Base-by-base conservation (phyloP, 345 rosid genomes). In the Rhizophora apiculata region DNA sequence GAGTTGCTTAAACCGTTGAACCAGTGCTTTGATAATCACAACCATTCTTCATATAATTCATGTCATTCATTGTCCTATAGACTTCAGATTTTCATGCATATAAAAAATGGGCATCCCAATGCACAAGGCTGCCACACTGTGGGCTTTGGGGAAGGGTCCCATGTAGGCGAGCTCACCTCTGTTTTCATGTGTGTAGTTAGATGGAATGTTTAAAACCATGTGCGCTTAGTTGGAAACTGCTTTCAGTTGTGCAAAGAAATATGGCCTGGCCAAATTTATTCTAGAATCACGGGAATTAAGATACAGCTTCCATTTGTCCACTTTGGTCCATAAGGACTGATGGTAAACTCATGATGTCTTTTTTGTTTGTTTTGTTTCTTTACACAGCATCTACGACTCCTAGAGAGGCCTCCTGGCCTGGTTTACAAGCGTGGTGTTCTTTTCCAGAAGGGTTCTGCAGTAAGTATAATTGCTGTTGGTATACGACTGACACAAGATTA, bases 401-500 rank as follows among this genome's bases (percentile, higher is more conserved):
- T 88, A 60, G 96, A 92, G 79, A 85, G 93, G 82, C 92, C 90
- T 68, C 99, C 97, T 76, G 86, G 83, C 49, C 81, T 95, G 77
- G 79, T 85, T 66, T 81, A 68, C 77, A 92, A 81, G 77, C 93
- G 96, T 58, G 91, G 92, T 66, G 73, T 83, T 29, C 85, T 85
- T 74, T 77, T 83, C 72, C 97, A 90, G 78, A 90, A 88, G 83
- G 80, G 68, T 74, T 86, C 84, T 74, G 36, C 72, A 64, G 99
- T 95, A 87, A 90, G 96, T 86, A 56, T 71, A 76, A 69, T 24
- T 56, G 18, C 60, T 24, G 19, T 21, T 27, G 13, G 13, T 21
- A 56, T 56, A 4, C 60, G 24, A 8, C 18, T 24, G 60, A 4
- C 29, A 43, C 3, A 43, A 43, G 49, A 43, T 43, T 11, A 13